phyloP scores from a whole-genome alignment of 768 basidiomycete species.

The Psilocybe tampanensis region DNA sequence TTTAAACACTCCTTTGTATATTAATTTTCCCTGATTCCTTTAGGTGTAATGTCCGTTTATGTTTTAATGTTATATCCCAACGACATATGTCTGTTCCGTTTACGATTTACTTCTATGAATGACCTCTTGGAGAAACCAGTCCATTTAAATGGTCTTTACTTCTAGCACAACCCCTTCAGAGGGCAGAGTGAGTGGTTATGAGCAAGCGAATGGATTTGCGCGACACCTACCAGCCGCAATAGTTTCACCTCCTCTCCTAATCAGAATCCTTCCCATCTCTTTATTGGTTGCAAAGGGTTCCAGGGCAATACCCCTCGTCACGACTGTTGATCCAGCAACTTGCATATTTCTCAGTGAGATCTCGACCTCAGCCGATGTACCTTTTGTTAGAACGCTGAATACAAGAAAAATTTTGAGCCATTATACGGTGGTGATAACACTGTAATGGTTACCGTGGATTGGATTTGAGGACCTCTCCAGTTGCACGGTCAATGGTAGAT shows the following conservation, averaged over 20 bases:
- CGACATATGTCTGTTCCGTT: not conserved
- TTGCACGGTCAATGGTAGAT: slow-evolving; percentile 76
- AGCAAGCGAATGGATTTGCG: not conserved
- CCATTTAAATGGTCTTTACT: slow-evolving; percentile 20
- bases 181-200: too few relatives aligned
- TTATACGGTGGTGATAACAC: too few relatives aligned
- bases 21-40: slow-evolving; percentile 14
- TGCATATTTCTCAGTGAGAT: slow-evolving; percentile 68
- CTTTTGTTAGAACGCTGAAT: slow-evolving; percentile 81
- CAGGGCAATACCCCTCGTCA: slow-evolving; percentile 70
- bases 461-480: slow-evolving; percentile 70
- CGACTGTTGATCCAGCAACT: slow-evolving; percentile 45
- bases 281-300: slow-evolving; percentile 90
- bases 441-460: slow-evolving; percentile 71
- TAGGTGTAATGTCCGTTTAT: slow-evolving; percentile 14
- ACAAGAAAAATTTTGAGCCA: not conserved
- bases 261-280: slow-evolving; percentile 91
- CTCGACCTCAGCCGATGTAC: slow-evolving; percentile 82
- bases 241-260: slow-evolving; percentile 90
- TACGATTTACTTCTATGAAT: too few relatives aligned
- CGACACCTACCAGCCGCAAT: slow-evolving; percentile 79
- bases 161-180: slow-evolving; percentile 24
- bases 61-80: slow-evolving; percentile 1
- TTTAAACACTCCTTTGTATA: slow-evolving; percentile 15
- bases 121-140: too few relatives aligned